phyloP scores from a whole-genome alignment of 495 filamentous ascomycete genomes.

The Zalerion maritima region DNA sequence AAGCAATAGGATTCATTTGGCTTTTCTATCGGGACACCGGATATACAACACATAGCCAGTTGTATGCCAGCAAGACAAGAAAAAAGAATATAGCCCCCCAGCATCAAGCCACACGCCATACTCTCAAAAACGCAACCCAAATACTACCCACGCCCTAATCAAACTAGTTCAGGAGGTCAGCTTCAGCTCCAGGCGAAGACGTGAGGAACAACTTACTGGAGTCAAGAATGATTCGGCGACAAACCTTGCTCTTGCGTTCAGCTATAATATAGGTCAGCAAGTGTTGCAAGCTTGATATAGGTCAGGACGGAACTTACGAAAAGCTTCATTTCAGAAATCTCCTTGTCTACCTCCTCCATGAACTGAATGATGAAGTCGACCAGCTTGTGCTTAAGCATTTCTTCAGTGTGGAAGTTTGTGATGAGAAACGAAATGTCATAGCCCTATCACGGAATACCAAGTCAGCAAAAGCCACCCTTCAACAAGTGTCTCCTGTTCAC shows the following conservation, averaged over 20 bases:
- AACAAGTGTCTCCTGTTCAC: too few species aligned
- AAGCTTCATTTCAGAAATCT: slow-evolving; percentile 99
- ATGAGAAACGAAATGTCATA: slow-evolving; percentile 99
- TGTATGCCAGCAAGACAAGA: too few species aligned
- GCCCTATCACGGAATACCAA: slow-evolving; percentile 38
- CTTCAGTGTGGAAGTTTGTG: slow-evolving; percentile 95
- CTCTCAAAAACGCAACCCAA: too few species aligned
- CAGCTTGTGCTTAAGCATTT: slow-evolving; percentile 95
- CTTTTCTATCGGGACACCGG: too few species aligned
- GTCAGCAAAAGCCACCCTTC: slow-evolving; percentile 6
- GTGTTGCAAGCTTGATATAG: neutral
- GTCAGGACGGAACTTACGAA: slow-evolving; percentile 51
- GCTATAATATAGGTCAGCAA: slow-evolving; percentile 33
- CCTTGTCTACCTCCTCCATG: slow-evolving; percentile 99
- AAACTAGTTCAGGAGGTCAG: slow-evolving; percentile 5
- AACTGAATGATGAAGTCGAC: slow-evolving; percentile 98
- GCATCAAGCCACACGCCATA: too few species aligned
- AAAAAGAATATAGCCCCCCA: too few species aligned
- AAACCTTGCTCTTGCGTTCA: slow-evolving; percentile 94
- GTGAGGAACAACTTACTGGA: slow-evolving; percentile 48
- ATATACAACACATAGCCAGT: too few species aligned
- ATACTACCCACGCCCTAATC: slow-evolving; percentile 5
- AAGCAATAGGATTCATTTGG: too few species aligned
- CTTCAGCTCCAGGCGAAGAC: neutral
- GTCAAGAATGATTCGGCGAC: slow-evolving; percentile 97